Evolutionary conservation across 2,329 filamentous ascomycete species (phyloP).

Genomic region (Aspergillus sp.): DNA sequence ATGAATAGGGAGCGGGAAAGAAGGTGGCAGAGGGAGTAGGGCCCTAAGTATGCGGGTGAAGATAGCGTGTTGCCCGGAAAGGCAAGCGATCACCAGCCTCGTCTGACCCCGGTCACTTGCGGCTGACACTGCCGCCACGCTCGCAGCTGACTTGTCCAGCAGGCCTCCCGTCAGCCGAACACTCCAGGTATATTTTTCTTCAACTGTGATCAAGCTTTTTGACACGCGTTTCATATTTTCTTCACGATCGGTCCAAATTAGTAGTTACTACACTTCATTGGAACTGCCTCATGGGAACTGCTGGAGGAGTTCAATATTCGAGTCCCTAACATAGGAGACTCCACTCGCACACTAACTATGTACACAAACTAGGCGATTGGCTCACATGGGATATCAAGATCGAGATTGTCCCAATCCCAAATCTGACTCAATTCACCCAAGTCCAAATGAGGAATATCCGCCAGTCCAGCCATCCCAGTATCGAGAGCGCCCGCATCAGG

Average conservation of each 20-base stretch:
- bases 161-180: not conserved
- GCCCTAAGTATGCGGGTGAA: not conserved
- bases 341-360: no score
- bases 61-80: not conserved
- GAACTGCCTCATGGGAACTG: no score
- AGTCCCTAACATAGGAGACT: no score
- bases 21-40: not conserved
- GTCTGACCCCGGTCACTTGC: constrained; percentile 3
- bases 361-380: no score
- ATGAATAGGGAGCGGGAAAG: not conserved
- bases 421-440: constrained; percentile 25
- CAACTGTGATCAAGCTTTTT: no score
- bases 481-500: not conserved
- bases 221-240: no score
- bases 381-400: constrained; percentile 11
- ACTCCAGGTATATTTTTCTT: no score
- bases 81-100: constrained; percentile 3
- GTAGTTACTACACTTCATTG: no score
- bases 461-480: not conserved
- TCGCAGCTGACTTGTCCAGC: not conserved
- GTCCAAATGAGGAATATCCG: constrained; percentile 17
- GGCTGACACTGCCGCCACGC: not conserved
- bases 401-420: constrained; percentile 27
- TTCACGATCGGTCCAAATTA: no score
- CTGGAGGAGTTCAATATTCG: no score